Percentiles rank a stretch among this genome's conserved stretches.
Conservation (phyloP, 495 filamentous ascomycete species). For the Aspergillus kassunensis region DNA sequence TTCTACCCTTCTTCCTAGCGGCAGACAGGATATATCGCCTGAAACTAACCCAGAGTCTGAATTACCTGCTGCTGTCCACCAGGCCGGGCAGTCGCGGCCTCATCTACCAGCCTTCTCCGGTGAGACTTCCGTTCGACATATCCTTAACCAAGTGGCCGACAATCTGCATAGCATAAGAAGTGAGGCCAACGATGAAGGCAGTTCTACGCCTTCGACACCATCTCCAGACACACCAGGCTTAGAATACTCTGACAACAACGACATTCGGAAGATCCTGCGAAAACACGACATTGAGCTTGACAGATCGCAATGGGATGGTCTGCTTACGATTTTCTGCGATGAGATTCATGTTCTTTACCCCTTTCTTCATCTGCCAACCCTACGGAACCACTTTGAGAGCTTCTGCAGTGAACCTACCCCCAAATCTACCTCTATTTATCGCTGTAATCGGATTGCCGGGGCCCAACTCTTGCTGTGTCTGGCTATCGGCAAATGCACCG, state of each 20-base stretch:
- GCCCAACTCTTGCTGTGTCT: slow-evolving; percentile 24
- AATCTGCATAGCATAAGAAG: no score
- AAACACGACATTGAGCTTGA: not conserved
- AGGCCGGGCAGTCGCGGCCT: no score
- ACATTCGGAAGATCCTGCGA: not conserved
- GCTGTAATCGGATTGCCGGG: slow-evolving; percentile 5
- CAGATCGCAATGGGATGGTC: not conserved
- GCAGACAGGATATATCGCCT: not conserved
- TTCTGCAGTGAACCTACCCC: not conserved
- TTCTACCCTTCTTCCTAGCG: no score
- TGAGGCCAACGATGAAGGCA: slow-evolving; percentile 9
- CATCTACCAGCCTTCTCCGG: slow-evolving; percentile 20
- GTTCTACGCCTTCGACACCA: not conserved
- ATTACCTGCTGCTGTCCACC: not conserved
- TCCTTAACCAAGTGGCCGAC: slow-evolving; percentile 21
- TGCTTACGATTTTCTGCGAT: not conserved
- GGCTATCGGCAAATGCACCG: slow-evolving; percentile 25
- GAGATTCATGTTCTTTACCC: not conserved
- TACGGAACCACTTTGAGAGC: not conserved
- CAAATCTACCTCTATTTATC: not conserved
- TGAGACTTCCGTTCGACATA: slow-evolving; percentile 25
- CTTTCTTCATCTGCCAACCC: not conserved
- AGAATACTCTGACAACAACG: not conserved
- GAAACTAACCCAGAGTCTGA: not conserved
- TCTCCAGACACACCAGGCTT: not conserved